Evolutionary conservation across 495 filamentous ascomycete species (phyloP), one percentile per base, ranked within the genome.

Genomic region (Bathelium albidoporum): DNA sequence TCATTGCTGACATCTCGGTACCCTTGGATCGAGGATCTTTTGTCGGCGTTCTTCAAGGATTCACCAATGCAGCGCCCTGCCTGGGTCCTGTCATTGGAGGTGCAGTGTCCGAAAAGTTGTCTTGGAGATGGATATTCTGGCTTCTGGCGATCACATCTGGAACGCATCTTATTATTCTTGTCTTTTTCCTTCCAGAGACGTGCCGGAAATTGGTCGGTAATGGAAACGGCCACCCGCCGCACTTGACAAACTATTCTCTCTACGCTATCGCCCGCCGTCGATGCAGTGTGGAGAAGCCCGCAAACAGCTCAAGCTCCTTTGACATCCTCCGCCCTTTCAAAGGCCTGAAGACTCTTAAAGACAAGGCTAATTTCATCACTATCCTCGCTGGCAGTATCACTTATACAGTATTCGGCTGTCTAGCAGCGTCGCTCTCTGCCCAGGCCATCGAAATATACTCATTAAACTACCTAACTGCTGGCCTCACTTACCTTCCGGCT

Each of bases 401-500:
- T 61, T 70, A 69, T 63, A 69, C 66, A 7, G 67, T 65, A 44
- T 71, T 73, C 65, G 66, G 67, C 43, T 53, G 63, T 26, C 61
- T 61, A 41, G 65, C 61, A 3, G 65, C 67, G 5, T 34, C 53
- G n/a, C 43, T 73, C 1, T 63, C 78, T 1, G 62, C 67, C 20
- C 69, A 75, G 24, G 69, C 82, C 26, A 59, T 32, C 0, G 58
- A 60, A 1, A 64, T 73, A 0, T 82, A 76, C 69, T 69, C 69
- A 2, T 77, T 81, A 59, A 75, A 77, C 29, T 62, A 73, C 0
- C 65, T 82, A 22, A 68, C 78, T 36, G 64, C 78, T 22, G 79
- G 79, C 1, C 68, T 84, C 0, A 76, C 73, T 65, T 83, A 78
- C 64, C 64, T 83, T 7, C 77, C 80, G 0, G 49, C 78, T 4